A percentile compares a stretch with the other conserved stretches of the same genome.
These are phyloP conservation scores for Fonsecaea pedrosoi DNA, from an alignment of 2,329 filamentous ascomycete species.

Conservation along the genomic window DNA sequence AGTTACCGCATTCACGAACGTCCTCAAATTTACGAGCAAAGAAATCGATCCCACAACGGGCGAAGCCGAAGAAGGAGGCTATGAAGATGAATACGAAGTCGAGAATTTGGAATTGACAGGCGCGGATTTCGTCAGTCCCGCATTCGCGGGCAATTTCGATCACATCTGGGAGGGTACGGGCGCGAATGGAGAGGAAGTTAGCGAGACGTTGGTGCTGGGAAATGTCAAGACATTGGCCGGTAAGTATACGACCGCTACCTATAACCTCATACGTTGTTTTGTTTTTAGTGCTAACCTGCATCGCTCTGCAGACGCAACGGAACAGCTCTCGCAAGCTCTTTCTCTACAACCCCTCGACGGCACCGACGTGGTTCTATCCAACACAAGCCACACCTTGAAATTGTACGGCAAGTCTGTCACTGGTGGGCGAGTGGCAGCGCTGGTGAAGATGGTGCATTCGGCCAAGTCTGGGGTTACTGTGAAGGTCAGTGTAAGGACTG, in stretches of 20 bases:
- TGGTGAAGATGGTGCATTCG: slow-evolving; percentile 91
- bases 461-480: slow-evolving; percentile 92
- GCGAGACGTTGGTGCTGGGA: slow-evolving; percentile 86
- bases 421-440: slow-evolving; percentile 85
- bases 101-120: slow-evolving; percentile 90
- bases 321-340: slow-evolving; percentile 83
- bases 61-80: slow-evolving; percentile 88
- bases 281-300: slow-evolving; percentile 28
- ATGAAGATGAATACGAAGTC: slow-evolving; percentile 97
- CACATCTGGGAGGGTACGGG: slow-evolving; percentile 95
- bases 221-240: slow-evolving; percentile 86
- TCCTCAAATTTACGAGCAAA: slow-evolving; percentile 96
- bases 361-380: slow-evolving; percentile 86
- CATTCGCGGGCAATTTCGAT: slow-evolving; percentile 93
- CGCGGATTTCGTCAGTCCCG: slow-evolving; percentile 91
- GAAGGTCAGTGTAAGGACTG: slow-evolving; percentile 89
- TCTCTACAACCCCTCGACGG: slow-evolving; percentile 94
- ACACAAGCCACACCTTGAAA: slow-evolving; percentile 92
- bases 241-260: slow-evolving; percentile 56
- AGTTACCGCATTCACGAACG: slow-evolving; percentile 82
- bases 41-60: slow-evolving; percentile 95
- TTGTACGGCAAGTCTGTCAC: slow-evolving; percentile 93
- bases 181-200: slow-evolving; percentile 84
- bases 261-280: background rate
- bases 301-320: slow-evolving; percentile 77